These are phyloP conservation scores for Pittosporum tobira DNA, from an alignment of 129 eudicot genomes.

Conservation along the genomic window DNA sequence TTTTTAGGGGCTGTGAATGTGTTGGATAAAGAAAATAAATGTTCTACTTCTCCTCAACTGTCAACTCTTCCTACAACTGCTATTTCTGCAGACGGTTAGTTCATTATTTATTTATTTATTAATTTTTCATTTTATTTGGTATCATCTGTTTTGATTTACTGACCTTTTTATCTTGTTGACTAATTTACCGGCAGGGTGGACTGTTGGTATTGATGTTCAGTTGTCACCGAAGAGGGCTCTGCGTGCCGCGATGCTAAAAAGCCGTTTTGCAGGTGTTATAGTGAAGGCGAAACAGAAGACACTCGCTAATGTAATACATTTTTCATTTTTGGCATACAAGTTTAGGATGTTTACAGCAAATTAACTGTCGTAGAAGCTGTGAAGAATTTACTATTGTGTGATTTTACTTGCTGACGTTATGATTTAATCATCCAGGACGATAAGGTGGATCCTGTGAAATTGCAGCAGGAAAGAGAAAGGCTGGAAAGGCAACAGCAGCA, in stretches of 20 bases:
- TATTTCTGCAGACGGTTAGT: slow-evolving; percentile 25
- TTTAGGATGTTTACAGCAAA: background rate
- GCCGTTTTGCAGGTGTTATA: slow-evolving; percentile 45
- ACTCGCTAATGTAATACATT: slow-evolving; percentile 16
- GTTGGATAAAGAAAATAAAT: slow-evolving; percentile 20
- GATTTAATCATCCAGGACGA: slow-evolving; percentile 20
- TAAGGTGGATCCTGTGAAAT: slow-evolving; percentile 20
- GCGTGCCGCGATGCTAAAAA: slow-evolving; percentile 49
- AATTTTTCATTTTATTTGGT: background rate
- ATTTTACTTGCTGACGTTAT: background rate
- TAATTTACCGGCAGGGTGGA: slow-evolving; percentile 17
- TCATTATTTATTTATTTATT: background rate
- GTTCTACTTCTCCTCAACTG: slow-evolving; percentile 12
- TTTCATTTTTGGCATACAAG: background rate
- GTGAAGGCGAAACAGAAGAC: slow-evolving; percentile 38
- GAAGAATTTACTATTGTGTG: background rate
- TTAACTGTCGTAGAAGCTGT: background rate
- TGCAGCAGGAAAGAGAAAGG: slow-evolving; percentile 33
- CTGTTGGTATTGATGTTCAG: slow-evolving; percentile 13
- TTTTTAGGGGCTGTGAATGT: slow-evolving; percentile 30
- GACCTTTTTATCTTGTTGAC: background rate
- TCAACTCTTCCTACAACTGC: slow-evolving; percentile 10
- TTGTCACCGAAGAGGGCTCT: slow-evolving; percentile 41
- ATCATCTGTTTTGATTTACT: too few species aligned
- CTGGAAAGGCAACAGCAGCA: slow-evolving; percentile 32